Percentiles rank a stretch among this genome's conserved stretches.
Evolutionary conservation across 495 filamentous ascomycete species (phyloP).

Genomic region (Friedmanniomyces endolithicus): DNA sequence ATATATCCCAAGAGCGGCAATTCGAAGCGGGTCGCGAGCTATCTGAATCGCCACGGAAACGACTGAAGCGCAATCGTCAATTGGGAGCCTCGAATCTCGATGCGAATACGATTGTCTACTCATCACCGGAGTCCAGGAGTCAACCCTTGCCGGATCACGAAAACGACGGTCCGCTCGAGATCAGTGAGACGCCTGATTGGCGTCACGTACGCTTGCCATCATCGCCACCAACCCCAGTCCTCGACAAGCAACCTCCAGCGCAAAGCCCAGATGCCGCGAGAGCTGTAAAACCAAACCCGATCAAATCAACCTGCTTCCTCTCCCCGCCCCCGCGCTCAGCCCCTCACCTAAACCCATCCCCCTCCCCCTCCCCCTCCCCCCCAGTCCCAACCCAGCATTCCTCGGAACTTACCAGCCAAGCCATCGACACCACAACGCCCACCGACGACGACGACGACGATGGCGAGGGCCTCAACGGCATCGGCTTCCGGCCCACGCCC

Average conservation of each 20-base stretch:
- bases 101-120: background rate
- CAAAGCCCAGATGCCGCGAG: background rate
- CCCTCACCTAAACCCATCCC: background rate
- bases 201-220: background rate
- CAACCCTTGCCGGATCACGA: background rate
- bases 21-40: background rate
- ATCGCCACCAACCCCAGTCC: background rate
- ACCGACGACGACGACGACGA: slow-evolving; percentile 39
- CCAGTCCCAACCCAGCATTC: slow-evolving; percentile 65
- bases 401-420: slow-evolving; percentile 71
- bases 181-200: slow-evolving; percentile 9
- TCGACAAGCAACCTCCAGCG: too few species aligned
- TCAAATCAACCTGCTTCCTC: background rate
- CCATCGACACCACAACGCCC: slow-evolving; percentile 26
- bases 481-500: slow-evolving; percentile 82
- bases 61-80: background rate
- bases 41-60: slow-evolving; percentile 1
- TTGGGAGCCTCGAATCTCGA: background rate
- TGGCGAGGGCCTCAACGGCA: slow-evolving; percentile 48
- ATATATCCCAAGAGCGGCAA: background rate
- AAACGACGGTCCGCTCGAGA: background rate
- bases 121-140: background rate
- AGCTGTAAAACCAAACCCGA: background rate
- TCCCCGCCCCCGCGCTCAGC: background rate
- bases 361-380: background rate